Evolutionary conservation across 768 basidiomycete genomes (phyloP).

Genomic region (Epithele typhae): DNA sequence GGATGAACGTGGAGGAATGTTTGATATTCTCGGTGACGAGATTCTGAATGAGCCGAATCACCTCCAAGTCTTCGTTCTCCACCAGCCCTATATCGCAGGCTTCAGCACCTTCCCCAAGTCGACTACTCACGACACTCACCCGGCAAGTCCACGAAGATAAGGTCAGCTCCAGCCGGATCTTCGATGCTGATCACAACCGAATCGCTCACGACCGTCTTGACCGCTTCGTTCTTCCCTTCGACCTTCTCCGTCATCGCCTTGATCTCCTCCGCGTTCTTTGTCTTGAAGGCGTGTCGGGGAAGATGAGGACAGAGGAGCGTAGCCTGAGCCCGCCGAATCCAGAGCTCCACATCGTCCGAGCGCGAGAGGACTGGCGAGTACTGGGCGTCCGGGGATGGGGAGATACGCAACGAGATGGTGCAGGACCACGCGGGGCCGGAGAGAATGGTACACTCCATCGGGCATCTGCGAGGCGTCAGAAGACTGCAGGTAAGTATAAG

Average conservation of each 20-base stretch:
- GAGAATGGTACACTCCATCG: conserved; percentile 13
- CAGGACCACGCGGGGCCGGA: conserved; percentile 21
- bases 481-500: background rate
- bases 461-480: conserved; percentile 12
- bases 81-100: conserved; percentile 57
- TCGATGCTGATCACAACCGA: conserved; percentile 28
- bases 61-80: conserved; percentile 41
- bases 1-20: conserved; percentile 51
- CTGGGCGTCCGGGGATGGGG: conserved; percentile 4
- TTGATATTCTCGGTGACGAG: conserved; percentile 46
- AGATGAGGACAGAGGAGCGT: conserved; percentile 35
- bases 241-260: conserved; percentile 15
- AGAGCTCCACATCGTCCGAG: conserved; percentile 32
- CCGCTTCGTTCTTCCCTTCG: conserved; percentile 1
- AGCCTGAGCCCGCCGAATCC: conserved; percentile 42
- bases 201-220: background rate
- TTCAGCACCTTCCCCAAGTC: too few species aligned
- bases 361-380: conserved; percentile 32
- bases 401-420: conserved; percentile 21
- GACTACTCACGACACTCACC: too few species aligned
- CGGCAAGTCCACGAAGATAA: conserved; percentile 19
- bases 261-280: conserved; percentile 24
- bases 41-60: conserved; percentile 41
- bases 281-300: conserved; percentile 17
- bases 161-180: conserved; percentile 19